phyloP scores from a whole-genome alignment of 352 stramenopile genomes.

The Phytophthora pisi region DNA sequence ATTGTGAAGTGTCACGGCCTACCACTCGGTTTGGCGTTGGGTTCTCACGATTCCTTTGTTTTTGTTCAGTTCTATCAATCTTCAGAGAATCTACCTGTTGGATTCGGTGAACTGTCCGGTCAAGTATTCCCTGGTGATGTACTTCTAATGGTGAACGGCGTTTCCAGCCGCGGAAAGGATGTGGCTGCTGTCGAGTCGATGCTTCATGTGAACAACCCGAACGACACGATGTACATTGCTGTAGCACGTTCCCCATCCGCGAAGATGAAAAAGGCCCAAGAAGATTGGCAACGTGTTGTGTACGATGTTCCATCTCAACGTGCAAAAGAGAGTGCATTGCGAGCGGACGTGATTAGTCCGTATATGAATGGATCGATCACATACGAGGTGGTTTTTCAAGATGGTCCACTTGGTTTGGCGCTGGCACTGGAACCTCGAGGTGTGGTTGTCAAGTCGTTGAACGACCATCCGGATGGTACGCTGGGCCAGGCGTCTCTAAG shows the following conservation, averaged over 20 bases:
- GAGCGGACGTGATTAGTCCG: slow-evolving; percentile 20
- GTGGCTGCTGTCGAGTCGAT: slow-evolving; percentile 47
- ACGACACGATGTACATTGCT: slow-evolving; percentile 42
- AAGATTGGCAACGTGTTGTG: slow-evolving; percentile 35
- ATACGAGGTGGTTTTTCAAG: slow-evolving; percentile 73
- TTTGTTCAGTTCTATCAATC: slow-evolving; percentile 56
- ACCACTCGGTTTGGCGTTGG: slow-evolving; percentile 48
- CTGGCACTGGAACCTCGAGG: slow-evolving; percentile 69
- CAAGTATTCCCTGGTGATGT: slow-evolving; percentile 78
- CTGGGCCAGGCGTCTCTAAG: slow-evolving; percentile 77
- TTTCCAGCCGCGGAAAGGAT: slow-evolving; percentile 31
- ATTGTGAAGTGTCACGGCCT: slow-evolving; percentile 62
- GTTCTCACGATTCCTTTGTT: slow-evolving; percentile 38
- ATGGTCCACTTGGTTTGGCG: slow-evolving; percentile 75
- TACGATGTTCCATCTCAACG: slow-evolving; percentile 41
- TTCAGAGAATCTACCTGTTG: slow-evolving; percentile 30
- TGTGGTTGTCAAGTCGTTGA: slow-evolving; percentile 83
- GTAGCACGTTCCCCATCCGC: slow-evolving; percentile 43
- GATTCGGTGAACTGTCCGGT: slow-evolving; percentile 58
- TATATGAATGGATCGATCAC: slow-evolving; percentile 21
- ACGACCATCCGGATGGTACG: slow-evolving; percentile 65
- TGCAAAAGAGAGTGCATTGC: slow-evolving; percentile 32
- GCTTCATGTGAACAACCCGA: slow-evolving; percentile 30
- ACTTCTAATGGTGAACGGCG: slow-evolving; percentile 57
- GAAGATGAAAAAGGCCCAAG: slow-evolving; percentile 45